phyloP scores from a whole-genome alignment of 2,329 filamentous ascomycete species.

The Monosporascus sp. region DNA sequence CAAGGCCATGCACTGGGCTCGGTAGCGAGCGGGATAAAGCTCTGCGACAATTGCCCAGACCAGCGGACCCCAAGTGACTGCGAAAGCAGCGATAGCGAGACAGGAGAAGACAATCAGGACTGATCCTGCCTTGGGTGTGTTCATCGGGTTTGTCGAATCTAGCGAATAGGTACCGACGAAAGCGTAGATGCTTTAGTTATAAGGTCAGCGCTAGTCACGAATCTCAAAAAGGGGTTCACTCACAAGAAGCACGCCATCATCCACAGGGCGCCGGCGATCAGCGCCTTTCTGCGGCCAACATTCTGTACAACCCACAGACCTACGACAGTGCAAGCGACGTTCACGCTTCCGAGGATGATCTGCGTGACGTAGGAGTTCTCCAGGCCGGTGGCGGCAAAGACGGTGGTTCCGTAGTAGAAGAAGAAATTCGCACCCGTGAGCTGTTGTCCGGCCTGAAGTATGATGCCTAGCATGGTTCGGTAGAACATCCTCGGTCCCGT shows the following conservation, averaged over 20 bases:
- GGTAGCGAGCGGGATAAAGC: slow-evolving; percentile 55
- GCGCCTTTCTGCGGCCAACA: slow-evolving; percentile 56
- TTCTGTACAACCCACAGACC: slow-evolving; percentile 62
- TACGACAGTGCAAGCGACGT: slow-evolving; percentile 59
- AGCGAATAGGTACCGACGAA: slow-evolving; percentile 43
- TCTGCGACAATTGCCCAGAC: slow-evolving; percentile 62
- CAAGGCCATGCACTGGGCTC: slow-evolving; percentile 48
- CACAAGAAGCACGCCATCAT: slow-evolving; percentile 48
- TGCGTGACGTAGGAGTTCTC: slow-evolving; percentile 61
- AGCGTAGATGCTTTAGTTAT: slow-evolving; percentile 34
- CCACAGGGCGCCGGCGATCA: slow-evolving; percentile 59
- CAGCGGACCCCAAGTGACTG: slow-evolving; percentile 65
- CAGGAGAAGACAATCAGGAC: slow-evolving; percentile 64
- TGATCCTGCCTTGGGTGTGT: slow-evolving; percentile 44
- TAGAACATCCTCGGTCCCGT: slow-evolving; percentile 62
- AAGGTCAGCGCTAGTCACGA: neutral
- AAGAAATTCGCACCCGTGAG: slow-evolving; percentile 65
- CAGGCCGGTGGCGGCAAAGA: slow-evolving; percentile 62
- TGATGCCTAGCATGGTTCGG: slow-evolving; percentile 56
- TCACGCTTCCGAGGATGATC: slow-evolving; percentile 63
- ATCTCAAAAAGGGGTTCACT: slow-evolving; percentile 10
- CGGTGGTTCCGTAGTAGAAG: slow-evolving; percentile 61
- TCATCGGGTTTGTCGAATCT: slow-evolving; percentile 34
- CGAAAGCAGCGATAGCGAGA: slow-evolving; percentile 61
- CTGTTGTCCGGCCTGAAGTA: slow-evolving; percentile 61